These are phyloP conservation scores for Drosera capensis DNA, from an alignment of 148 eudicot genomes.

Conservation along the genomic window DNA sequence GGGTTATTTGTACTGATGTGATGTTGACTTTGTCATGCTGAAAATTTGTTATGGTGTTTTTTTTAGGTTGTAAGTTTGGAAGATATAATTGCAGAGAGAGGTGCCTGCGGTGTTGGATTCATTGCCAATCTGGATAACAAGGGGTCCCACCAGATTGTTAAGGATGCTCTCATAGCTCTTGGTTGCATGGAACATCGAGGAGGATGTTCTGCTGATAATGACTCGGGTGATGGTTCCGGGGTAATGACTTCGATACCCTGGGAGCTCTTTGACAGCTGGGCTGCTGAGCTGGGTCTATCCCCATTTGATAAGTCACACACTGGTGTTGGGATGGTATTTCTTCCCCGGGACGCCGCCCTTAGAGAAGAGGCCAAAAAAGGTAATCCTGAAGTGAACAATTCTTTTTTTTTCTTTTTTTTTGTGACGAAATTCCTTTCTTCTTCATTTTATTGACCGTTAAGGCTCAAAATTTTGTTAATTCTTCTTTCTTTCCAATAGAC, in stretches of 20 bases:
- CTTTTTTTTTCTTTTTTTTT: not conserved
- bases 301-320: constrained; percentile 70
- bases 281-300: constrained; percentile 52
- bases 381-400: constrained; percentile 10
- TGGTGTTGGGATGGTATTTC: constrained; percentile 92
- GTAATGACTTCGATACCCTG: constrained; percentile 94
- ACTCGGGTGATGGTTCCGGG: constrained; percentile 97
- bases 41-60: too few species aligned
- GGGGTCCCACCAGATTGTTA: constrained; percentile 61
- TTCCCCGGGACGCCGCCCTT: constrained; percentile 50
- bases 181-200: constrained; percentile 99
- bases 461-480: too few species aligned
- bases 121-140: constrained; percentile 92
- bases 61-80: constrained; percentile 72
- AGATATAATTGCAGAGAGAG: constrained; percentile 80
- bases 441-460: too few species aligned
- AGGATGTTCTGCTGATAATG: constrained; percentile 97
- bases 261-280: constrained; percentile 85
- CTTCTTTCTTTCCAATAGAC: too few species aligned
- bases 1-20: too few species aligned
- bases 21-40: too few species aligned
- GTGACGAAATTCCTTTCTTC: too few species aligned
- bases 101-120: constrained; percentile 98
- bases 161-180: constrained; percentile 93
- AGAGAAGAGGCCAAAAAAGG: constrained; percentile 77